phyloP scores from a whole-genome alignment of 2,329 filamentous ascomycete species.

The Bipolaris gigantea region DNA sequence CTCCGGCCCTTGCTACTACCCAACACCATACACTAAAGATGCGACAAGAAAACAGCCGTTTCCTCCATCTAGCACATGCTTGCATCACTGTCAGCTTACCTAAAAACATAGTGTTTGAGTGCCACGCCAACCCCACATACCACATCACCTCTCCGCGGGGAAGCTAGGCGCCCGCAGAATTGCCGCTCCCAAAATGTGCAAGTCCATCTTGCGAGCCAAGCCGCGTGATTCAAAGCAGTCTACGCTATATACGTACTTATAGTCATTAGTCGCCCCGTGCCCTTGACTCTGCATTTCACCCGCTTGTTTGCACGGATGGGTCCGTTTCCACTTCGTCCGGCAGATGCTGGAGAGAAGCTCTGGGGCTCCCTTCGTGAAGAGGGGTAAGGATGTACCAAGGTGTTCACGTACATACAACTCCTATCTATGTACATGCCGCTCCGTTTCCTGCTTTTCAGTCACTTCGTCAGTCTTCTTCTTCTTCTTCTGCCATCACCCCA shows the following conservation, averaged over 20 bases:
- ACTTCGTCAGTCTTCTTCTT: not conserved
- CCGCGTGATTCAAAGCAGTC: not conserved
- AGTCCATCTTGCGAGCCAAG: not conserved
- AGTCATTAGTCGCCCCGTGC: not conserved
- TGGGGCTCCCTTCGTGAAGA: not conserved
- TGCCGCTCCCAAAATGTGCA: not conserved
- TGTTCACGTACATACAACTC: not conserved
- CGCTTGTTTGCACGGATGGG: not conserved
- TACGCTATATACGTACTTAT: not conserved
- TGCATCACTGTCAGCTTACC: not conserved
- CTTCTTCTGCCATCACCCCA: not conserved
- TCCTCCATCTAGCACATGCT: no score
- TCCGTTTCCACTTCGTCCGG: not conserved
- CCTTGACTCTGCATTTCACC: not conserved
- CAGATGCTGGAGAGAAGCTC: not conserved
- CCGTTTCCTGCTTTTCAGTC: not conserved
- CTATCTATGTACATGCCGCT: not conserved
- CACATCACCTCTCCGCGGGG: constrained; percentile 4
- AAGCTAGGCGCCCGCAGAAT: not conserved
- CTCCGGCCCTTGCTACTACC: no score
- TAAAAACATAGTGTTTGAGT: not conserved
- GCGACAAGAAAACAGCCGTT: no score
- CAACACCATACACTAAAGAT: no score
- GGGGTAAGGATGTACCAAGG: not conserved
- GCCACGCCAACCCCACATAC: constrained; percentile 4